Base-by-base conservation (phyloP, 2,329 filamentous ascomycete species). In the Anthostomella pinea region DNA sequence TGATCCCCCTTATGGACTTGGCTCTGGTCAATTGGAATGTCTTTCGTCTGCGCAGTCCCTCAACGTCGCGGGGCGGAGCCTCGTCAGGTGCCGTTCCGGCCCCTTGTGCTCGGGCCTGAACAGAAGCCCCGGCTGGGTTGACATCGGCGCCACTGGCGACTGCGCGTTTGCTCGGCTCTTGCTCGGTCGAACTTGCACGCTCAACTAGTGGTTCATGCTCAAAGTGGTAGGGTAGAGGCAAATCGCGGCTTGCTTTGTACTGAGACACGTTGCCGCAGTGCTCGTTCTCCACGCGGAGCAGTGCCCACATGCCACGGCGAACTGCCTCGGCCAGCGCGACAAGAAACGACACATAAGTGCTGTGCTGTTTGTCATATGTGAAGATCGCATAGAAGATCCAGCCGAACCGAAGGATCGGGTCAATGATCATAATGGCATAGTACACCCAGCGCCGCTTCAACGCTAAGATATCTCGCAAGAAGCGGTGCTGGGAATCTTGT, bases 251-350 rank as follows among this genome's bases (percentile, higher is more conserved):
- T 4, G 93, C 93, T 47, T 94, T 89, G 73, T 94, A 94, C 49
- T 87, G 81, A 13, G 81, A 78, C 2, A 98, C 91, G 52, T 96
- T 95, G 37, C 85, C 83, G 64, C 89, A 95, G 65, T 98, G 93
- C 55, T 98, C 93, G 61, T 98, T 98, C 63, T 98, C 93, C 17
- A 98, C 90, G 25, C 93, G 87, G 60, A 98, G 85, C 4, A 97
- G 70, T 1, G 85, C 83, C 93, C 93, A 98, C 57, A 96, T 79
- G 43, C 88, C 90, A 58, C 93, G 73, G 20, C 93, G 80, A n/a
- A 78, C 73, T 15, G 95, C 79, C 60, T 98, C 93, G 7, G 83
- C 78, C 3, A 96, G 67, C 2, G 78, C 75, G 11, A 96, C 79
- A 19, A 85, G 50, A 62, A 97, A 97, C 2, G 87, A 89, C 5